Evolutionary conservation across 108 stramenopile genomes (phyloP), one percentile per base, ranked within the genome.

Genomic region (Mediolabrus comicus): DNA sequence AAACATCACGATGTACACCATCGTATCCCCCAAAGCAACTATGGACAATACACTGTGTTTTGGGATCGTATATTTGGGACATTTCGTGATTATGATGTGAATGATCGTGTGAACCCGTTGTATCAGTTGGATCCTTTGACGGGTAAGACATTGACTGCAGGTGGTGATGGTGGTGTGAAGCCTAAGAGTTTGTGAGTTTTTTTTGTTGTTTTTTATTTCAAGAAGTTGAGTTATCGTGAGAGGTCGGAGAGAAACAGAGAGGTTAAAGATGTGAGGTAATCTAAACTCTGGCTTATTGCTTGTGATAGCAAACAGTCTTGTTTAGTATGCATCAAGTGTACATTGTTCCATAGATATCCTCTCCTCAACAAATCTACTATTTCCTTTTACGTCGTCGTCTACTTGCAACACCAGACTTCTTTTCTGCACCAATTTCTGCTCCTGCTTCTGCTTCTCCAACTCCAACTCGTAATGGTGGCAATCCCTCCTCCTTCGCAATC

Each of bases 1-100:
- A 91, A 92, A 59, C 91, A 75, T 32, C 98, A 98, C 74, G 98
- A 98, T 83, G 88, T 97, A 11, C 98, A 98, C 70, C 98, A 98
- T 79, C 85, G 97, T 24, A 90, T 96, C 56, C 98, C 98, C 7
- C 94, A 96, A 64, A 85, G 86, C 65, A 98, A 98, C 67, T 98
- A 97, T 74, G 98, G 97, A 38, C 98, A 98, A 79, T 98, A 98
- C 71, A 96, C 85, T 2, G 95, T 98, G 84, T 80, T 97, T 62
- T 98, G 97, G 96, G 98, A 98, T 74, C 65, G 79, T 41, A 59
- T 97, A 38, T 92, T 92, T 81, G 95, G 97, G 30, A 87, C 88
- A 19, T 93, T 83, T 59, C 73, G 90, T 32, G 74, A 86, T 25
- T 94, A 94, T 62, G 72, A 94, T 71, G 75, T 80, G 17, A 80